Evolutionary conservation across 768 basidiomycete species (phyloP).

Genomic region (Suillus variegatus): DNA sequence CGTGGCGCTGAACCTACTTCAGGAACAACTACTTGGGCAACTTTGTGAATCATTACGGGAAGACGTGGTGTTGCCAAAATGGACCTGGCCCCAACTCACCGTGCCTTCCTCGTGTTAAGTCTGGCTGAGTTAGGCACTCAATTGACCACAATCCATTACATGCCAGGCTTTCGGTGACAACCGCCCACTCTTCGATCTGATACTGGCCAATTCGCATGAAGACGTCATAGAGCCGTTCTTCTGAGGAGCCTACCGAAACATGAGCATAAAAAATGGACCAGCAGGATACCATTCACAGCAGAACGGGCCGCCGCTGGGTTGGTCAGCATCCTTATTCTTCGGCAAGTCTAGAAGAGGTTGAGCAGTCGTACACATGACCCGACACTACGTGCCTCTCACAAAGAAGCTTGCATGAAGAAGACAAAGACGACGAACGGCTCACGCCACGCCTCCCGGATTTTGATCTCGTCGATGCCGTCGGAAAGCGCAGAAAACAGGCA

Average conservation of each 20-base stretch:
- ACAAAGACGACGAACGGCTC: conserved; percentile 28
- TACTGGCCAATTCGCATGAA: conserved; percentile 61
- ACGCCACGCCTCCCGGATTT: conserved; percentile 68
- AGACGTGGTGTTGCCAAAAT: conserved; percentile 38
- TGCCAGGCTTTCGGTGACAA: conserved; percentile 75
- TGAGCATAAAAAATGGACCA: conserved; percentile 66
- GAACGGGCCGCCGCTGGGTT: conserved; percentile 59
- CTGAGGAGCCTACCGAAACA: conserved; percentile 67
- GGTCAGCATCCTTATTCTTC: conserved; percentile 53
- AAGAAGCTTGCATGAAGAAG: conserved; percentile 33
- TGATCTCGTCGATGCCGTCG: conserved; percentile 54
- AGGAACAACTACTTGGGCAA: conserved; percentile 87
- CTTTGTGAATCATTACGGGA: conserved; percentile 74
- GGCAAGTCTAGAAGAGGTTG: conserved; percentile 51
- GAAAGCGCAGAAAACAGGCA: conserved; percentile 36
- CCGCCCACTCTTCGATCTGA: conserved; percentile 82
- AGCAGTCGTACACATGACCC: conserved; percentile 42
- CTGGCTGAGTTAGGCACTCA: conserved; percentile 63
- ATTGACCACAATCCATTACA: conserved; percentile 62
- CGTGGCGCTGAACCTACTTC: conserved; percentile 2
- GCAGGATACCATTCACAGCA: conserved; percentile 57
- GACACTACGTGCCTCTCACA: conserved; percentile 41
- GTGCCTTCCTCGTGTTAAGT: conserved; percentile 71
- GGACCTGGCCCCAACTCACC: conserved; percentile 36
- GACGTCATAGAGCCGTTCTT: conserved; percentile 77